Evolutionary conservation across 2,329 filamentous ascomycete genomes (phyloP).

Genomic region (Myriosclerotinia scirpicola): DNA sequence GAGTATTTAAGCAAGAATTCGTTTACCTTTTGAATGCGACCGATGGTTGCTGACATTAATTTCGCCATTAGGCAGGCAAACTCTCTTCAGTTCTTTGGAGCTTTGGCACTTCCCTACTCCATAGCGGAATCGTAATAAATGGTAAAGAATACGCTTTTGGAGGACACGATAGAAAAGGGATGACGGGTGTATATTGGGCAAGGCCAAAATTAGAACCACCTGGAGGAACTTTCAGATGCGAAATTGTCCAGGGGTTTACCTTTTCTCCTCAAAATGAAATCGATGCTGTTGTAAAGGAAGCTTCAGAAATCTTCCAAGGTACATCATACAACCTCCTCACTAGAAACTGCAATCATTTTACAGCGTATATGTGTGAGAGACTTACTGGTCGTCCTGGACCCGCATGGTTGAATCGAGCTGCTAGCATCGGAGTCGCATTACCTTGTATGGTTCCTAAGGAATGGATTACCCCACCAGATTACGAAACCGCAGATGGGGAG

Average conservation of each 20-base stretch:
- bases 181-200: slow-evolving; percentile 84
- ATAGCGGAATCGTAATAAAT: slow-evolving; percentile 80
- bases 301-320: slow-evolving; percentile 72
- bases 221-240: slow-evolving; percentile 72
- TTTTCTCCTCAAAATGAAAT: slow-evolving; percentile 69
- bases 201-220: slow-evolving; percentile 70
- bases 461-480: slow-evolving; percentile 79
- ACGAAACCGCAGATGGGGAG: slow-evolving; percentile 69
- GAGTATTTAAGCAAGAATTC: slow-evolving; percentile 33
- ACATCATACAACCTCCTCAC: slow-evolving; percentile 78
- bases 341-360: slow-evolving; percentile 89
- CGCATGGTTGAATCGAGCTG: slow-evolving; percentile 77
- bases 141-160: slow-evolving; percentile 82
- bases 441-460: slow-evolving; percentile 81
- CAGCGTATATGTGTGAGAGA: slow-evolving; percentile 69
- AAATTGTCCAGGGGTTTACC: slow-evolving; percentile 78
- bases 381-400: slow-evolving; percentile 71
- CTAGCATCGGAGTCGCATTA: slow-evolving; percentile 76
- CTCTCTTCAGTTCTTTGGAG: slow-evolving; percentile 77
- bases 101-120: slow-evolving; percentile 73
- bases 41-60: slow-evolving; percentile 21
- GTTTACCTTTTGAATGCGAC: background rate
- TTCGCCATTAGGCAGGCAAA: slow-evolving; percentile 59
- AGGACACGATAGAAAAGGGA: slow-evolving; percentile 67
- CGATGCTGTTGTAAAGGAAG: slow-evolving; percentile 64